Conservation (phyloP, 108 stramenopile species). For the Cylindrotheca closterium region DNA sequence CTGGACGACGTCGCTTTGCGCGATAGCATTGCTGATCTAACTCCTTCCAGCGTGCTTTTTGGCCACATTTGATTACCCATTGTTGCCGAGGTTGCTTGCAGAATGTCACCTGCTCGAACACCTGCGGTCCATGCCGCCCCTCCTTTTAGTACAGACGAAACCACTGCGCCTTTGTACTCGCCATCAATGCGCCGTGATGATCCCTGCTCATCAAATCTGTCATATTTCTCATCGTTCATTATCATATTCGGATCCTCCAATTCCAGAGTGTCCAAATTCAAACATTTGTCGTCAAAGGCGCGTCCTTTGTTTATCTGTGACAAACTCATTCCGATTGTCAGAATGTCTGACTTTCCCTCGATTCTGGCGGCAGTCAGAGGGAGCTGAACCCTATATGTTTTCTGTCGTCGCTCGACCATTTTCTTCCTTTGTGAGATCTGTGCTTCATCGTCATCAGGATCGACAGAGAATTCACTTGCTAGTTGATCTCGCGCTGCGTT, state of each 20-base stretch:
- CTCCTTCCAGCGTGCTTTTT: conserved; percentile 78
- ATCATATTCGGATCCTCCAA: conserved; percentile 33
- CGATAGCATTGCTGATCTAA: conserved; percentile 68
- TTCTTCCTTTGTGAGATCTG: conserved; percentile 33
- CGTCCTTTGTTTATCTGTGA: conserved; percentile 57
- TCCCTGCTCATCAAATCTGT: conserved; percentile 26
- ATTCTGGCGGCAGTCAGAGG: conserved; percentile 22
- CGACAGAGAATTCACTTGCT: conserved; percentile 20
- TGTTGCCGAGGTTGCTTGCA: conserved; percentile 67
- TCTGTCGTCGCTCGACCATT: conserved; percentile 39
- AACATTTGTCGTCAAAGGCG: conserved; percentile 44
- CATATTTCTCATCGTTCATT: background rate
- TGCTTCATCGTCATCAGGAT: conserved; percentile 44
- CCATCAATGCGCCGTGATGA: conserved; percentile 40
- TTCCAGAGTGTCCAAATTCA: conserved; percentile 63
- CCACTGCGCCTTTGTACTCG: conserved; percentile 57
- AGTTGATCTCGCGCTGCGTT: conserved; percentile 23
- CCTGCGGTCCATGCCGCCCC: conserved; percentile 70
- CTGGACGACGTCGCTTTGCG: conserved; percentile 44
- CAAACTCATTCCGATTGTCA: conserved; percentile 52
- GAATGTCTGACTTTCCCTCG: conserved; percentile 23
- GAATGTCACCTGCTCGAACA: conserved; percentile 66
- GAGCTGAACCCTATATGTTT: conserved; percentile 44
- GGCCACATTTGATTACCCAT: conserved; percentile 77
- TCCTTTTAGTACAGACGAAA: conserved; percentile 52